Base-by-base conservation (phyloP, 805 yeast species). In the Yarrowia hollandica region DNA sequence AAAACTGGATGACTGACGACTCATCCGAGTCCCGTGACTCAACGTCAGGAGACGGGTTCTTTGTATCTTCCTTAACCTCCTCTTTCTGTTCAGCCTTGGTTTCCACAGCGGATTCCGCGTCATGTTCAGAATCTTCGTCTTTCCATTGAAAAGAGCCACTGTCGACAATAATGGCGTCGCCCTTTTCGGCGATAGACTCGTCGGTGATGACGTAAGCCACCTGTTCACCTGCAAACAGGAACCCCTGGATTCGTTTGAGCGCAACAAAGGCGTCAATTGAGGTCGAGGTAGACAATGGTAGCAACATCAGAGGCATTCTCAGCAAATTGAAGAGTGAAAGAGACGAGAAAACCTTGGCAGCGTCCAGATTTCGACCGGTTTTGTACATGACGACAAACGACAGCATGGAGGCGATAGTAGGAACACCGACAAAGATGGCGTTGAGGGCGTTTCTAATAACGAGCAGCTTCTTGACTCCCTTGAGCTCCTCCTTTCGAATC, bases 261-360 rank as follows among this genome's bases (percentile, higher is more conserved):
- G 97, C 90, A 19, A 91, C 96, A 72, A 87, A 89, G 6, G 96
- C 85, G 70, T 90, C 96, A 60, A 90, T 84, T 34, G 85, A 87
- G 65, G 81, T 82, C 26, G 95, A 83, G 33, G 90, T 77, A 89
- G 89, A 89, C 72, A 88, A 75, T 2, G 82, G 78, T 23, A 86
- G 75, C 34, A 84, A 75, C 63, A 84, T 73, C 0, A 88, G 82
- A 64, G 85, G 67, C 3, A 94, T 92, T 35, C 86, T 70, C 73
- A 86, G 72, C 57, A 85, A 75, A 54, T 82, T 84, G 74, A 87
- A 87, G 59, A 87, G 73, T 0, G 91, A 77, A 35, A 88, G 72
- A 2, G 94, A 82, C 1, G 94, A 81, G 67, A 88, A 88, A 21
- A 87, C 79, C 23, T 78, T 74, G 7, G 89, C 86, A 1, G 94